Base-by-base conservation (phyloP, 257 asterid genomes). In the Craterostigma plantagineum region DNA sequence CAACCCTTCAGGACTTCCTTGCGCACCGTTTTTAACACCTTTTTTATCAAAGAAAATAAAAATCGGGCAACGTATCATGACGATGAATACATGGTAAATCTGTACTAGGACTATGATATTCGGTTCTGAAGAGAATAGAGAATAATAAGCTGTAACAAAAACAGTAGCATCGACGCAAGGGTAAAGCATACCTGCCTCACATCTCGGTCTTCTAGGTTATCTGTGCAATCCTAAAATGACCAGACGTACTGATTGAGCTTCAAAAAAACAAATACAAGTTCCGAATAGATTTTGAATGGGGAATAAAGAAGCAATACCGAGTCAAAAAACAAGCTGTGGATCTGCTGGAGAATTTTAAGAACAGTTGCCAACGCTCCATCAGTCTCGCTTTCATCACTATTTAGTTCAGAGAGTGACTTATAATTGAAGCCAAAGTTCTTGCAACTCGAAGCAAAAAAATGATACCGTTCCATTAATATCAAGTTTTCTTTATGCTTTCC, bases 111-210 rank as follows among this genome's bases (percentile, higher is more conserved):
- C 30, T n/a, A 6, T 23, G 6, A 23, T 23, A 23, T 23, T 23
- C 30, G 30, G 6, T 23, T 23, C 30, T 23, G 30, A 2, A 2
- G 30, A 23, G 30, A 23, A 23, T 12, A 41, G 45, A 14, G 16
- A 14, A 10, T 1, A 41, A 14, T 3, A 14, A n/a, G 3, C 6
- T 3, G 16, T 8, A 14, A 8, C 6, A 3, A 41, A n/a, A 41
- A 41, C 4, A 14, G 16, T 8, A 9, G 14, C n/a, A n/a, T n/a
- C n/a, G n/a, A n/a, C n/a, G n/a, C n/a, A n/a, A n/a, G n/a, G n/a
- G n/a, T n/a, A n/a, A n/a, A n/a, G n/a, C 35, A 58, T 63, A 85
- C 96, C 96, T 75, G 71, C 56, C 94, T 78, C 53, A 81, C 92
- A 59, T 81, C 97, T 42, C 64, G 75, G 35, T 71, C 65, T 64